Conservation (phyloP, 1,284 basidiomycete species). For the Leccinum griseonigrum region DNA sequence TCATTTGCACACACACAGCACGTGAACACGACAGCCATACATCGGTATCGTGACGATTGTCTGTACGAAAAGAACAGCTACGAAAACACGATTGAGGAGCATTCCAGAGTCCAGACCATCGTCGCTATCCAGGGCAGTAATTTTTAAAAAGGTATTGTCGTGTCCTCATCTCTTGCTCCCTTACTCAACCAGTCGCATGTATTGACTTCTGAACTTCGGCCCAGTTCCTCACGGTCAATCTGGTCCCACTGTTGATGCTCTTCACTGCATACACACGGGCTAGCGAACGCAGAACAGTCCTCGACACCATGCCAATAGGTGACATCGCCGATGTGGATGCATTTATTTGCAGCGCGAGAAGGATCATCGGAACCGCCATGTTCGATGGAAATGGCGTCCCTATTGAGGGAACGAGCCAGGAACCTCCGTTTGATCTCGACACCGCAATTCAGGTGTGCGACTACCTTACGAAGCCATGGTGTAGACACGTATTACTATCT, state of each 20-base stretch:
- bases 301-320: conserved; percentile 97
- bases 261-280: conserved; percentile 85
- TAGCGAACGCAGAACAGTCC: conserved; percentile 95
- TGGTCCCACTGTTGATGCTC: conserved; percentile 91
- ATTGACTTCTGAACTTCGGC: conserved; percentile 2
- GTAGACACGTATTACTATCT: conserved; percentile 89
- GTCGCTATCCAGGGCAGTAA: conserved; percentile 83
- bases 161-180: background rate
- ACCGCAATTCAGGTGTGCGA: conserved; percentile 96
- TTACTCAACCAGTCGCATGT: background rate
- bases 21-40: conserved; percentile 83
- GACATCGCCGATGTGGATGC: conserved; percentile 86
- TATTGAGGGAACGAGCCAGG: conserved; percentile 44
- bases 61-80: conserved; percentile 91
- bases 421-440: conserved; percentile 93
- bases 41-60: conserved; percentile 88
- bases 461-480: conserved; percentile 81
- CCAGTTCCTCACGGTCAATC: conserved; percentile 94
- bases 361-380: conserved; percentile 23
- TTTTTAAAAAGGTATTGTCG: conserved; percentile 73
- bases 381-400: conserved; percentile 24
- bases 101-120: conserved; percentile 72
- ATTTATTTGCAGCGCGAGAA: conserved; percentile 87
- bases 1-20: conserved; percentile 75
- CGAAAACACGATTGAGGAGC: conserved; percentile 92